Percentiles rank a stretch among this genome's conserved stretches.
Conservation (phyloP, 495 filamentous ascomycete species). For the Opeltia flavorubescens region DNA sequence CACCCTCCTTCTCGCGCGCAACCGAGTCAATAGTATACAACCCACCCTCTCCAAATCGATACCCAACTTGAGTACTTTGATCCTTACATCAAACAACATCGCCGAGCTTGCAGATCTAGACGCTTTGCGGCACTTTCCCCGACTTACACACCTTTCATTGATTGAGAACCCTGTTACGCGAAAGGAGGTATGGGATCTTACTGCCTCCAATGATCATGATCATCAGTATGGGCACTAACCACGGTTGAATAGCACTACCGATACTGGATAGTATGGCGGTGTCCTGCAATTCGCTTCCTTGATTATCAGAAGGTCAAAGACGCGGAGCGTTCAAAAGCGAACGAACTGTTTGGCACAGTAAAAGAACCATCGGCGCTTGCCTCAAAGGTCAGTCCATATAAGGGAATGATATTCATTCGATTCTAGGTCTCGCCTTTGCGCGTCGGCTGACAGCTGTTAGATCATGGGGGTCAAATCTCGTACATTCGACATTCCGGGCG, state of each 20-base stretch:
- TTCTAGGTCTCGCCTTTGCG: too few relatives aligned
- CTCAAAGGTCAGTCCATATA: constrained; percentile 43
- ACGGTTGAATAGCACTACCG: constrained; percentile 61
- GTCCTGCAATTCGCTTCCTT: constrained; percentile 73
- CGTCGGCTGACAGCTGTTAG: constrained; percentile 18
- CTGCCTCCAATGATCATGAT: too few relatives aligned
- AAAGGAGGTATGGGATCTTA: constrained; percentile 85
- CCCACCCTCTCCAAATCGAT: constrained; percentile 53
- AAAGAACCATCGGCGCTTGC: constrained; percentile 69
- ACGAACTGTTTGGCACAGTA: constrained; percentile 66
- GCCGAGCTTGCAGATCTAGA: constrained; percentile 77
- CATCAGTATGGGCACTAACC: not conserved
- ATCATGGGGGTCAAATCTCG: constrained; percentile 81
- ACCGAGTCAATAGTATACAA: constrained; percentile 72
- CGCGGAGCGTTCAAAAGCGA: constrained; percentile 59
- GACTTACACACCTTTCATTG: constrained; percentile 66
- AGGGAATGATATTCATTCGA: too few relatives aligned
- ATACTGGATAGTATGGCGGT: constrained; percentile 78
- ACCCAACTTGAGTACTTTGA: constrained; percentile 63
- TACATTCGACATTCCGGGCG: constrained; percentile 55
- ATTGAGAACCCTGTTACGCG: constrained; percentile 78
- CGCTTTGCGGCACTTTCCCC: constrained; percentile 50
- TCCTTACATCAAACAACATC: constrained; percentile 65
- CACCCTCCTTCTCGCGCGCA: constrained; percentile 79
- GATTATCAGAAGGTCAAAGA: constrained; percentile 89